Percentiles rank a stretch among this genome's conserved stretches.
phyloP scores from a whole-genome alignment of 805 yeast genomes.

The Candida lessepsii region DNA sequence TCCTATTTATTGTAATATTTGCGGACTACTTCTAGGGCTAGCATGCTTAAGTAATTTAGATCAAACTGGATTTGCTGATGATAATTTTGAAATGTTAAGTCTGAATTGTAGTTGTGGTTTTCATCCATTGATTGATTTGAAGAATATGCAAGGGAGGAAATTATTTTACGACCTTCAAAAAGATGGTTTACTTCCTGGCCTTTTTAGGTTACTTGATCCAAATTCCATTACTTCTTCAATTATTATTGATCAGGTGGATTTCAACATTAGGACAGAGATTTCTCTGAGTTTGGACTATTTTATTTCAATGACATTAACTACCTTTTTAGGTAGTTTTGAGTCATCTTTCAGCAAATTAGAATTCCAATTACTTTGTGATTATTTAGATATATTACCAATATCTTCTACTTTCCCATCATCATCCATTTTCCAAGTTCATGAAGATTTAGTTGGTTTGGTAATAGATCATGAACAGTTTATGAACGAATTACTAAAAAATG shows the following conservation, averaged over 20 bases:
- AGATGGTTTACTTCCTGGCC: not conserved
- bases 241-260: too few relatives aligned
- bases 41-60: not conserved
- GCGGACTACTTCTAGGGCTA: constrained; percentile 3
- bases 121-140: constrained; percentile 15
- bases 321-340: constrained; percentile 11
- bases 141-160: constrained; percentile 20
- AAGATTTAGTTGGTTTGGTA: not conserved
- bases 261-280: too few relatives aligned
- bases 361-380: not conserved
- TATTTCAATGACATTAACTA: not conserved
- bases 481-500: not conserved
- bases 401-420: not conserved
- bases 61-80: constrained; percentile 13
- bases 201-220: too few relatives aligned
- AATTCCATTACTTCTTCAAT: too few relatives aligned
- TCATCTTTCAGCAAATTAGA: not conserved
- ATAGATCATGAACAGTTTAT: not conserved
- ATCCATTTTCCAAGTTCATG: constrained; percentile 28
- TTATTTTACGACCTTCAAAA: not conserved
- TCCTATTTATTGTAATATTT: constrained; percentile 17
- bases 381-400: not conserved
- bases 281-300: not conserved
- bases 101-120: not conserved
- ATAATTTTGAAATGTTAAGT: constrained; percentile 3